A percentile compares a stretch with the other conserved stretches of the same genome.
These are phyloP conservation scores for Aspergillus aculeatinus DNA, from an alignment of 2,329 filamentous ascomycete species.

Conservation along the genomic window DNA sequence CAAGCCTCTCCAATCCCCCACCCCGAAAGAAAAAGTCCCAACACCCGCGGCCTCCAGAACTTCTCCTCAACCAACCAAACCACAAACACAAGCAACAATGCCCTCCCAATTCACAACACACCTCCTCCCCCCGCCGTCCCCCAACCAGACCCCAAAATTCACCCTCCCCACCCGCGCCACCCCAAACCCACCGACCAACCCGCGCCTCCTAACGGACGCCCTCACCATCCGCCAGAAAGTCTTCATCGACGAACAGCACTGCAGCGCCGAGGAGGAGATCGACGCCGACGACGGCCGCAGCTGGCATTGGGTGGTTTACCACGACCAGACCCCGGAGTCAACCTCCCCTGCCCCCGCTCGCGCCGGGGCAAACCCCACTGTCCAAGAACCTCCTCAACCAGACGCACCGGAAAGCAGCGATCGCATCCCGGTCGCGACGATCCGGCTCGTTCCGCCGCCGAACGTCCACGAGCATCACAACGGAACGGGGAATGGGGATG, in stretches of 20 bases:
- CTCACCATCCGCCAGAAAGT: slow-evolving; percentile 59
- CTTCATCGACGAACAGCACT: slow-evolving; percentile 58
- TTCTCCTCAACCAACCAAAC: not conserved
- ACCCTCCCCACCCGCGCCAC: slow-evolving; percentile 26
- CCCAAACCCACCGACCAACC: slow-evolving; percentile 33
- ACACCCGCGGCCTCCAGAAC: too few species aligned
- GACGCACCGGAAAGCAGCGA: too few species aligned
- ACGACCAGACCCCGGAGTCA: not conserved
- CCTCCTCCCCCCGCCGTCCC: not conserved
- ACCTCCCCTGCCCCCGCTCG: too few species aligned
- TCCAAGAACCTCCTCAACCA: too few species aligned
- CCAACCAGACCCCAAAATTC: slow-evolving; percentile 8
- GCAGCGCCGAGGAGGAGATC: slow-evolving; percentile 66
- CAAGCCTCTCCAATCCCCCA: too few species aligned
- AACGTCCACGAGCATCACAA: slow-evolving; percentile 48
- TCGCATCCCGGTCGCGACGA: slow-evolving; percentile 63
- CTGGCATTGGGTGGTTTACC: slow-evolving; percentile 85
- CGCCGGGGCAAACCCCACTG: too few species aligned
- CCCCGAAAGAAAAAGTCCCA: too few species aligned
- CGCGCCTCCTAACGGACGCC: slow-evolving; percentile 59
- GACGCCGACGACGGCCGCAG: slow-evolving; percentile 76
- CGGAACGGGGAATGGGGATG: not conserved
- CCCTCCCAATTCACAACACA: not conserved
- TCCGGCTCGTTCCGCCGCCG: slow-evolving; percentile 79
- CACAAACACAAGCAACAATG: not conserved